These are phyloP conservation scores for Eucalyptus decipiens DNA, from an alignment of 345 rosid genomes.

Conservation along the genomic window DNA sequence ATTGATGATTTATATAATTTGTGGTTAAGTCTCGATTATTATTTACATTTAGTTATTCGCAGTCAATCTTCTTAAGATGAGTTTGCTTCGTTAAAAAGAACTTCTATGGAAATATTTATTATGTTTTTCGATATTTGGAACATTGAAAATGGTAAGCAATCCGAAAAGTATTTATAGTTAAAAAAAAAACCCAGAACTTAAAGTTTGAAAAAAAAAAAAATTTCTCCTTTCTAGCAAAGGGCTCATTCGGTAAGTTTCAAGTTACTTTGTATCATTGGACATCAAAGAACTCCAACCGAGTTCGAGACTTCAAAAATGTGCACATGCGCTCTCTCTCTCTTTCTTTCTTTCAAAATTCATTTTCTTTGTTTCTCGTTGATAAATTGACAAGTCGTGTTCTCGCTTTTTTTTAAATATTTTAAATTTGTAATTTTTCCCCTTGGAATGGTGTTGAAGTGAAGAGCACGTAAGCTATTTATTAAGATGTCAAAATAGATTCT, in stretches of 20 bases:
- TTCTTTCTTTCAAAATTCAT: neutral
- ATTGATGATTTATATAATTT: neutral
- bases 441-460: neutral
- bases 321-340: fast-evolving
- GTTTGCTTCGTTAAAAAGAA: neutral
- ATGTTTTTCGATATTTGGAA: neutral
- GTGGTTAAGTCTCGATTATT: neutral
- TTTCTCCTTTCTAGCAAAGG: neutral
- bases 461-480: neutral
- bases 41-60: neutral
- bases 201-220: neutral
- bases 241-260: neutral
- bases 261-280: neutral
- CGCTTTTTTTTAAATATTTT: neutral
- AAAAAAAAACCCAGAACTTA: neutral
- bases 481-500: neutral
- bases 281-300: neutral
- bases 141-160: neutral
- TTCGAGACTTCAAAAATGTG: neutral
- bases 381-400: neutral
- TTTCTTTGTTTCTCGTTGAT: neutral
- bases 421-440: neutral
- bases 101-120: neutral
- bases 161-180: neutral
- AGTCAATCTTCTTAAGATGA: fast-evolving